phyloP scores from a whole-genome alignment of 192 early-diverging fungal species.

The Coemansia sp. region DNA sequence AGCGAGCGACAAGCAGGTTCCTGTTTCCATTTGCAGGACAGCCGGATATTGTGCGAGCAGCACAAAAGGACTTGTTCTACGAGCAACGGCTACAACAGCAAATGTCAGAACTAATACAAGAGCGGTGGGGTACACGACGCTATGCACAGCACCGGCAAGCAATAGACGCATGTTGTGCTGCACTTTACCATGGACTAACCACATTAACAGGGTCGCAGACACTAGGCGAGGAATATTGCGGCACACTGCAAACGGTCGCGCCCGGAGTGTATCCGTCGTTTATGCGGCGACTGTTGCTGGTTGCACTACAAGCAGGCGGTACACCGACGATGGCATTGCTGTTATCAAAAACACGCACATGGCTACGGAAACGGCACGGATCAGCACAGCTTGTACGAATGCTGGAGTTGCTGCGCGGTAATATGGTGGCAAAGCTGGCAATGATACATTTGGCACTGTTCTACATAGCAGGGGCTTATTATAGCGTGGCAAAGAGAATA shows the following conservation, averaged over 20 bases:
- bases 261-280: conserved; percentile 55
- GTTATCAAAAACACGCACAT: conserved; percentile 16
- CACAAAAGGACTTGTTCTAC: conserved; percentile 90
- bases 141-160: conserved; percentile 62
- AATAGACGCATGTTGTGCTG: conserved; percentile 60
- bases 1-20: conserved; percentile 16
- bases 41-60: conserved; percentile 83
- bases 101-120: conserved; percentile 62
- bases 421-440: conserved; percentile 12
- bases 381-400: not conserved
- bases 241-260: conserved; percentile 69
- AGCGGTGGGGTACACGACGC: conserved; percentile 59
- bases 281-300: conserved; percentile 38
- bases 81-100: conserved; percentile 64
- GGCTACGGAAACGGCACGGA: conserved; percentile 24
- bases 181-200: conserved; percentile 75
- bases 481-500: conserved; percentile 77
- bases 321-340: conserved; percentile 5
- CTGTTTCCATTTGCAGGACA: conserved; percentile 71
- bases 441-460: conserved; percentile 82
- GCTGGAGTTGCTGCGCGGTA: conserved; percentile 9
- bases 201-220: conserved; percentile 76
- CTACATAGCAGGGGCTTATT: conserved; percentile 84
- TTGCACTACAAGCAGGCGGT: conserved; percentile 34
- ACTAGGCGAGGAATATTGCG: conserved; percentile 95